Evolutionary conservation across 768 basidiomycete genomes (phyloP).

Genomic region (Rubroboletus pulcherrimus): DNA sequence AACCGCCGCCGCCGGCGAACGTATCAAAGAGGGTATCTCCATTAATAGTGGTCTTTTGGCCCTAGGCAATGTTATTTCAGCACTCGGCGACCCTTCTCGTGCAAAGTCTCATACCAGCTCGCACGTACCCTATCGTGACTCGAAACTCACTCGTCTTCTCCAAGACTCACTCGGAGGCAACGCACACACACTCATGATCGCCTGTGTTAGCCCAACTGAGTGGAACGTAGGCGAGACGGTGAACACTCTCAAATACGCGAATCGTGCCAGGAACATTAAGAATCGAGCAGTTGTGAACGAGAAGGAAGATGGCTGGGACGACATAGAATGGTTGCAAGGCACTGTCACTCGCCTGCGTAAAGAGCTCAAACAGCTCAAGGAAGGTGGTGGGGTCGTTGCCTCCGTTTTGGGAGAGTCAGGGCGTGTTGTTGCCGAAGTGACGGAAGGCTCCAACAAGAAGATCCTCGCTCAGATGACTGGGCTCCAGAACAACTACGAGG

Average conservation of each 20-base stretch:
- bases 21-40: slow-evolving; percentile 98
- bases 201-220: slow-evolving; percentile 94
- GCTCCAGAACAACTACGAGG: slow-evolving; percentile 82
- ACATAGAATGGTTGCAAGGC: slow-evolving; percentile 92
- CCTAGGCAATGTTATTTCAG: slow-evolving; percentile 97
- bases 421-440: slow-evolving; percentile 27
- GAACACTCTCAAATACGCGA: slow-evolving; percentile 95
- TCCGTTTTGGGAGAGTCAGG: slow-evolving; percentile 30
- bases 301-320: slow-evolving; percentile 98
- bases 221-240: slow-evolving; percentile 94
- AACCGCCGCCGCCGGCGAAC: slow-evolving; percentile 92
- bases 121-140: slow-evolving; percentile 97
- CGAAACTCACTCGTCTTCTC: slow-evolving; percentile 81
- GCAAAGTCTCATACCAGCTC: slow-evolving; percentile 79
- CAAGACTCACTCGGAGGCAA: slow-evolving; percentile 95
- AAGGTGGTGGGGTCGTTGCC: slow-evolving; percentile 42
- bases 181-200: slow-evolving; percentile 97
- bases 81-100: slow-evolving; percentile 88
- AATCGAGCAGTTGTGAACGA: slow-evolving; percentile 90
- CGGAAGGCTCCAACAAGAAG: slow-evolving; percentile 69
- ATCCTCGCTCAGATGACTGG: slow-evolving; percentile 78
- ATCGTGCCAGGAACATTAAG: slow-evolving; percentile 96
- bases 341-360: slow-evolving; percentile 81
- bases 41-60: slow-evolving; percentile 97
- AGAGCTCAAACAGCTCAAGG: slow-evolving; percentile 80